Evolutionary conservation across 169 alveolate genomes (phyloP), one percentile per base, ranked within the genome.

Genomic region (Neospora caninum): DNA sequence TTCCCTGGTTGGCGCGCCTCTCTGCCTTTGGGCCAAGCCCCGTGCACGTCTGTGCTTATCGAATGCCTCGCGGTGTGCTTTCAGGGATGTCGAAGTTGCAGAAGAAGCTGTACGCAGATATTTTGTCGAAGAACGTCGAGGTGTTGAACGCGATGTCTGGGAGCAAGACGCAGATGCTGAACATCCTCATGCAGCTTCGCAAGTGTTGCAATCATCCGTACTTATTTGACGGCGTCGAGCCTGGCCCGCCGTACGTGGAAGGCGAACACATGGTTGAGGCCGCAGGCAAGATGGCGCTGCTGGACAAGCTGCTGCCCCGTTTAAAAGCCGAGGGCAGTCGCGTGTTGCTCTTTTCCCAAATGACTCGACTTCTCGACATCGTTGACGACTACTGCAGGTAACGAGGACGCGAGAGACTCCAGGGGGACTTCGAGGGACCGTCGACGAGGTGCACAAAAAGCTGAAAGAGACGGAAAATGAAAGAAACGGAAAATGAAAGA

Each of bases 161-260:
- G 49, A 91, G 70, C 43, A 98, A 98, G 95, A 98, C 98, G 69
- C 99, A 99, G 91, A 96, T 99, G 94, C 97, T 99, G 98, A 99
- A 99, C 95, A 97, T 99, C 92, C 99, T 99, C 39, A 99, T 99
- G 99, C 99, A 99, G 96, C 98, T 99, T 84, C 98, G 99, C 94
- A 99, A 99, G 96, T 99, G 99, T 31, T 99, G 99, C 95, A 99
- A 99, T 94, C 99, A 98, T 94, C 98, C 99, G n/a, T 98, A 96
- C 95, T 96, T 98, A 83, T 98, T 98, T 29, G 98, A 98, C 83
- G 99, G 99, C 69, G 98, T 98, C 0, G 99, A 98, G 95, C 97
- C 97, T 9, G 96, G 96, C 31, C 96, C 96, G 45, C 97, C 97
- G 29, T 96, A 95, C 83, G 91, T 94, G 45, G 97, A 96, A 88